A percentile compares a stretch with the other conserved stretches of the same genome.
Conservation (phyloP, 352 stramenopile genomes). For the Globisporangium nagaii region DNA sequence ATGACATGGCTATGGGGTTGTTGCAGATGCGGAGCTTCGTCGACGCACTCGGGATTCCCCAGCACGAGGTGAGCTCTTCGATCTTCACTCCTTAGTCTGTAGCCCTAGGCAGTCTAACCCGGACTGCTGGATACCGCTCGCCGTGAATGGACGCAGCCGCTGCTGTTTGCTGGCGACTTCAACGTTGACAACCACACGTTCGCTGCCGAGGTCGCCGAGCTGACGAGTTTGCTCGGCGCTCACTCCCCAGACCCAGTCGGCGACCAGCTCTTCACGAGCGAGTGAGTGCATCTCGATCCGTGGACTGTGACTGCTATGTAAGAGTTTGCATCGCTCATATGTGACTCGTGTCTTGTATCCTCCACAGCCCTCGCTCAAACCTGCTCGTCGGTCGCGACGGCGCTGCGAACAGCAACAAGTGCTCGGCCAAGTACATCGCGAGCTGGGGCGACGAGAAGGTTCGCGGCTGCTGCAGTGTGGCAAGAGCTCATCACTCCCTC, state of each 20-base stretch:
- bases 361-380: conserved; percentile 61
- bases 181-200: conserved; percentile 84
- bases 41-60: conserved; percentile 48
- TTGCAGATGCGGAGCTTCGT: conserved; percentile 58
- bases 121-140: neutral
- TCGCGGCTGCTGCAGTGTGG: neutral
- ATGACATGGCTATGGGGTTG: neutral
- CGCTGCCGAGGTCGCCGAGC: conserved; percentile 51
- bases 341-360: neutral
- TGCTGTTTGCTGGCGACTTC: conserved; percentile 80
- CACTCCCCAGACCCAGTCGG: conserved; percentile 41
- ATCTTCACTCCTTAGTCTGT: no score
- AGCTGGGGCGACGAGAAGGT: conserved; percentile 69
- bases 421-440: conserved; percentile 48
- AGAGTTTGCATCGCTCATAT: no score
- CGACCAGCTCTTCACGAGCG: conserved; percentile 68
- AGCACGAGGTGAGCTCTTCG: conserved; percentile 46
- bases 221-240: conserved; percentile 51
- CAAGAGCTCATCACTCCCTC: no score
- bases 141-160: conserved; percentile 27
- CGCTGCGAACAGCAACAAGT: conserved; percentile 71
- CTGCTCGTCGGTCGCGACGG: conserved; percentile 76
- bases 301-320: no score
- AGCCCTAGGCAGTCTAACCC: neutral
- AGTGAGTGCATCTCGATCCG: conserved; percentile 41